Percentiles rank a stretch among this genome's conserved stretches.
phyloP scores from a whole-genome alignment of 2,329 filamentous ascomycete species.

The Botrytis fragariae region DNA sequence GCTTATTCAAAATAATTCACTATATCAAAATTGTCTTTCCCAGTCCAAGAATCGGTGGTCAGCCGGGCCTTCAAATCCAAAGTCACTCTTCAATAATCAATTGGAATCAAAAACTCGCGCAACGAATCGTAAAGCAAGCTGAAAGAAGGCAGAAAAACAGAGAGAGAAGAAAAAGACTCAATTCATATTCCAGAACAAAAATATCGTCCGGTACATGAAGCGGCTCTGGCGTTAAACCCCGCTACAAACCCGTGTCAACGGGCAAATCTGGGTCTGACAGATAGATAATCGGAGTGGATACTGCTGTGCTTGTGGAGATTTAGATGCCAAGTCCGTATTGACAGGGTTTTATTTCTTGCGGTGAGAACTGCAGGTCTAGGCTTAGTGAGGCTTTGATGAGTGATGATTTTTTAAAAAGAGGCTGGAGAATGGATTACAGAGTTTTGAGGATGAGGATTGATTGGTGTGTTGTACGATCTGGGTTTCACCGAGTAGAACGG shows the following conservation, averaged over 20 bases:
- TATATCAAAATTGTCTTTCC: neutral
- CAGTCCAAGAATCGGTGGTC: neutral
- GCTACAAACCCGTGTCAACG: conserved; percentile 1
- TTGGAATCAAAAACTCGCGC: neutral
- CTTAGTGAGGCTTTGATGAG: conserved; percentile 1
- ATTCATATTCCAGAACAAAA: conserved; percentile 9
- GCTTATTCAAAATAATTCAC: neutral
- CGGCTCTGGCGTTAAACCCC: conserved; percentile 4
- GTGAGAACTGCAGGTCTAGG: conserved; percentile 18
- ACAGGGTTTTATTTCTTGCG: conserved; percentile 12
- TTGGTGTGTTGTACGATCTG: conserved; percentile 13
- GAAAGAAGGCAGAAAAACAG: neutral
- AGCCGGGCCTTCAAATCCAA: neutral
- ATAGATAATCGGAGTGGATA: conserved; percentile 10
- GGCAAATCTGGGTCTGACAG: neutral
- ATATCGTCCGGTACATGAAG: conserved; percentile 1
- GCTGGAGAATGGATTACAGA: conserved; percentile 11
- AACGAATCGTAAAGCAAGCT: neutral
- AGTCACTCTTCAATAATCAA: neutral
- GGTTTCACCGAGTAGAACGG: conserved; percentile 17
- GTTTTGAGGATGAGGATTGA: neutral
- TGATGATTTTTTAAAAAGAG: conserved; percentile 8
- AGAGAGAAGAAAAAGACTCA: neutral
- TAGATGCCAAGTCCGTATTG: neutral
- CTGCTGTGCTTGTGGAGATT: neutral